These are phyloP conservation scores for Exutisphaerella laricina DNA, from an alignment of 2,329 filamentous ascomycete species.

Conservation along the genomic window DNA sequence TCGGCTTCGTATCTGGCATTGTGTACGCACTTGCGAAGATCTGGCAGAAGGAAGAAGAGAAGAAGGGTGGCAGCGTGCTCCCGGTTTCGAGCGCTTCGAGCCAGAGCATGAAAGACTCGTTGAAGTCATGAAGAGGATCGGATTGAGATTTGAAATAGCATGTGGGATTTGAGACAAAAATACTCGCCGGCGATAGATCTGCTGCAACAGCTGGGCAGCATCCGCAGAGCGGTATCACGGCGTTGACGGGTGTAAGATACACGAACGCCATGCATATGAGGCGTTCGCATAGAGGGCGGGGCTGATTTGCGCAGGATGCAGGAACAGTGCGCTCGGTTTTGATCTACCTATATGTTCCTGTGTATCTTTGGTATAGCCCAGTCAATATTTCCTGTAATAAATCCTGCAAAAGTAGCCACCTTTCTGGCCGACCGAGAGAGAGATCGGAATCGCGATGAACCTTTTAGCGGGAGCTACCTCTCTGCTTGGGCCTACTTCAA, in stretches of 20 bases:
- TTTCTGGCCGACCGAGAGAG: too few species aligned
- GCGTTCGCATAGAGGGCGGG: neutral
- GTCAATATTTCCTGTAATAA: too few species aligned
- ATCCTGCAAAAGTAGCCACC: too few species aligned
- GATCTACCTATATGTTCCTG: neutral
- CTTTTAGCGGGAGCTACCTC: too few species aligned
- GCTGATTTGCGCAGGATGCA: neutral
- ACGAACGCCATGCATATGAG: neutral
- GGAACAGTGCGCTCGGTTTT: neutral
- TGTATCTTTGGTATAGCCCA: constrained; percentile 1
- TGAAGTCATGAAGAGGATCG: constrained; percentile 54
- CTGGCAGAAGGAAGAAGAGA: constrained; percentile 61
- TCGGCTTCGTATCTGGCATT: constrained; percentile 88
- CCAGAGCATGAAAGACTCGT: constrained; percentile 80
- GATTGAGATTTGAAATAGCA: neutral
- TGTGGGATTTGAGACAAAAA: neutral
- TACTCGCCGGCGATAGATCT: neutral
- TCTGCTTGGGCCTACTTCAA: too few species aligned
- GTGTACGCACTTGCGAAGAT: constrained; percentile 87
- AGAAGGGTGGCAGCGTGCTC: constrained; percentile 55
- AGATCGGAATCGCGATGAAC: too few species aligned
- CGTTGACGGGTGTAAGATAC: constrained; percentile 3
- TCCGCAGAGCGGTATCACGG: neutral
- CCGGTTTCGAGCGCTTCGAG: constrained; percentile 67
- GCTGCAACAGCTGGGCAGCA: neutral